Conservation (phyloP, 1,139 yeast genomes). For the Geotrichum reessii region DNA sequence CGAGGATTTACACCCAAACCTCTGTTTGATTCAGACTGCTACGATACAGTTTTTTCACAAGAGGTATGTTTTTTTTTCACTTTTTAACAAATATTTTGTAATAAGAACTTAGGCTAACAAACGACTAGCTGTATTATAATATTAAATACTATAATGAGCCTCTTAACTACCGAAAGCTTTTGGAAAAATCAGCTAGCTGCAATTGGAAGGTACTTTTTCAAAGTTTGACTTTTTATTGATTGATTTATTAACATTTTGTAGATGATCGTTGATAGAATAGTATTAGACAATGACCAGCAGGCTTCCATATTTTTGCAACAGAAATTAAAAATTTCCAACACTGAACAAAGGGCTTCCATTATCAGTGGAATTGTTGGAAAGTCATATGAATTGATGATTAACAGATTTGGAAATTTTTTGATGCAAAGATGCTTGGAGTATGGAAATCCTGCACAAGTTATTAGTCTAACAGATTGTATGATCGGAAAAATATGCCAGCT, state of each 20-base stretch:
- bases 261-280: conserved; percentile 36
- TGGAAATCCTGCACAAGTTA: conserved; percentile 34
- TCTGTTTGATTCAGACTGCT: conserved; percentile 4
- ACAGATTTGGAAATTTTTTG: conserved; percentile 42
- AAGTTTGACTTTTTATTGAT: not conserved
- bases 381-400: conserved; percentile 36
- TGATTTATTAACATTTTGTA: conserved; percentile 5
- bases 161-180: conserved; percentile 29
- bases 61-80: conserved; percentile 10
- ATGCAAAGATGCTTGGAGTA: conserved; percentile 41
- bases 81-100: not conserved
- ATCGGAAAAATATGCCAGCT: conserved; percentile 34
- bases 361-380: conserved; percentile 34
- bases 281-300: conserved; percentile 39
- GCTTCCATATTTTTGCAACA: conserved; percentile 42
- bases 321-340: conserved; percentile 36
- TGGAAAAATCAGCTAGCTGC: conserved; percentile 30
- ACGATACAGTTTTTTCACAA: conserved; percentile 8
- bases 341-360: conserved; percentile 34
- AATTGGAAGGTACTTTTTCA: conserved; percentile 27
- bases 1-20: conserved; percentile 17
- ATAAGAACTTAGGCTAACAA: not conserved
- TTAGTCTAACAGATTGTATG: conserved; percentile 32
- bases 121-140: conserved; percentile 18
- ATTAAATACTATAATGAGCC: conserved; percentile 28